Evolutionary conservation across 179 eudicot species (phyloP), one percentile per base, ranked within the genome.

Genomic region (Heliamphora pulchella): DNA sequence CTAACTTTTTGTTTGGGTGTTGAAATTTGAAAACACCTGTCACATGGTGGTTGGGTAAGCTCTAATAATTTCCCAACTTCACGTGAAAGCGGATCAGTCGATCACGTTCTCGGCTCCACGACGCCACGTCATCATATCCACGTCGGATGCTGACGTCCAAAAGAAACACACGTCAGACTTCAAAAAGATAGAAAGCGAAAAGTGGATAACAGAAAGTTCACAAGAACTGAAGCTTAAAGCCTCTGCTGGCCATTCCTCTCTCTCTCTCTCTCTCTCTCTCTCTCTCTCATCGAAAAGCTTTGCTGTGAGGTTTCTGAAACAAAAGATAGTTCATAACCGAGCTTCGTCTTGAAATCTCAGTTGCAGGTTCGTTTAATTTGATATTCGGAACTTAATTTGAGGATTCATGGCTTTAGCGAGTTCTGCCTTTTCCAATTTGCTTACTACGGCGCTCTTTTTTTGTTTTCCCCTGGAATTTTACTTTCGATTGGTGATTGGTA

Each of bases 341-440:
- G 43, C 48, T 67, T 67, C 17, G 65, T 18, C 48, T 67, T 41
- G 71, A 18, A 67, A 67, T 10, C 68, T 48, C 48, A 62, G 22
- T 31, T 20, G 47, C 66, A 75, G 78, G 78, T 75, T 39, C 9
- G 78, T 20, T 55, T 75, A 59, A 57, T 43, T 59, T 31, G 31
- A 31, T 31, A 31, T 31, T 31, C 31, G 22, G 67, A 57, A 41
- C 15, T 43, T 2, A 75, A 14, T 17, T 75, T 22, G 59, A 11
- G 10, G 8, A 11, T 22, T 48, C 2, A 1, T 31, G 1, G 53
- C 50, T 47, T 39, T 41, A 39, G 13, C 43, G n/a, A 39, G 47
- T 67, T 67, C 43, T 9, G 31, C 13, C 7, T 39, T 67, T 20
- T 31, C 10, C 22, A 61, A 15, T 15, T 65, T 9, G 22, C 7